These are phyloP conservation scores for Chytriomyces sp. DNA, from an alignment of 192 early-diverging fungal species.

Conservation along the genomic window DNA sequence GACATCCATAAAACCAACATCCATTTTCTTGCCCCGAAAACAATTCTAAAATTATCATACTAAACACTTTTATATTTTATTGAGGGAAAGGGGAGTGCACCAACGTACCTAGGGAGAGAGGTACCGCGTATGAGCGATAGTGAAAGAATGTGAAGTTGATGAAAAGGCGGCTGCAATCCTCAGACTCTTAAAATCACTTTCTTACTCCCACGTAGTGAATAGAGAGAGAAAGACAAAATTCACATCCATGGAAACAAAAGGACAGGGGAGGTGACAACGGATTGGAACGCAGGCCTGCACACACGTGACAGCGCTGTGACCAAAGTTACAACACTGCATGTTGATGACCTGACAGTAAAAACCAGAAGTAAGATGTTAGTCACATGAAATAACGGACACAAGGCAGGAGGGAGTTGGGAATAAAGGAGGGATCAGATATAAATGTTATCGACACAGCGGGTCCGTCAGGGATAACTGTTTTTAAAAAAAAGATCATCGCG, in stretches of 20 bases:
- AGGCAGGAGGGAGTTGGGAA: neutral
- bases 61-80: too few species aligned
- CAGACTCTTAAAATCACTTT: constrained; percentile 34
- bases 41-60: too few species aligned
- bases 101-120: too few species aligned
- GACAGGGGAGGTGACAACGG: neutral
- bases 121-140: too few species aligned
- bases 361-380: neutral
- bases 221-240: neutral
- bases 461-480: constrained; percentile 2
- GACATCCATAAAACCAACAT: too few species aligned
- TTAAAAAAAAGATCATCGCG: neutral
- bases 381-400: neutral
- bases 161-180: neutral
- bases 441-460: neutral
- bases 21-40: too few species aligned
- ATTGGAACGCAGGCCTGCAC: neutral
- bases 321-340: neutral
- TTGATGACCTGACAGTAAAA: neutral
- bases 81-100: too few species aligned
- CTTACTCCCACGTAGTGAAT: neutral
- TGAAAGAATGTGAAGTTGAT: neutral
- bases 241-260: constrained; percentile 13
- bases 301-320: too few species aligned
- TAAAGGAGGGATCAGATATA: neutral